Evolutionary conservation across 176 grass and related monocot genomes (phyloP), one percentile per base, ranked within the genome.

Genomic region (Thalia dealbata): DNA sequence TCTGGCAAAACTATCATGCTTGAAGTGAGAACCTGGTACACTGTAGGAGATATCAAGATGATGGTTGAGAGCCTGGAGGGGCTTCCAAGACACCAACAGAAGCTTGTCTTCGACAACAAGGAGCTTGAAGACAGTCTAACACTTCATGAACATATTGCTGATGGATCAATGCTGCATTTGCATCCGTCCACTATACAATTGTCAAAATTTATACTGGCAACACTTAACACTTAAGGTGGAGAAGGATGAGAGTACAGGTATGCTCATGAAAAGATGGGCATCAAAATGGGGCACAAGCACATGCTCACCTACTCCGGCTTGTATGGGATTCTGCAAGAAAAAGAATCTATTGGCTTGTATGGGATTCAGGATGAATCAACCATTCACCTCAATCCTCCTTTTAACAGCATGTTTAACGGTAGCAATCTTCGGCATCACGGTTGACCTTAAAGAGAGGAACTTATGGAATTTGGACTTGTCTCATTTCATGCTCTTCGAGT

Each of bases 11-110:
- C 29, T 16, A 54, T 70, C 22, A 28, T 5, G 3, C 72, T 81
- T 21, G 72, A 75, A 24, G 72, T 75, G 12, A 72, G 54, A 51
- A 68, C 16, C 62, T 81, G 72, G 79, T 81, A 68, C 52, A 81
- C 61, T 7, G 69, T 81, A 27, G 25, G 29, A 41, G 61, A 81
- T 52, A 50, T 81, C 50, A 81, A 75, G 63, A 50, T 81, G 27
- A 75, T 81, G 9, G 38, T 69, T 45, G 71, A 67, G 64, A 44
- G 35, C 46, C 38, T 66, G 70, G 59, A 45, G 38, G 62, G 66
- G 26, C 1, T 44, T 81, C 56, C 51, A 13, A 56, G 18, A 11
- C 13, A 55, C 12, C n/a, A 15, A 23, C 38, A 38, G 45, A 81
- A 50, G 48, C 72, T 81, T 64, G 43, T 44, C 45, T 69, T 22